Evolutionary conservation across 306 rosid species (phyloP).

Genomic region (Trichosanthes cucumerina): DNA sequence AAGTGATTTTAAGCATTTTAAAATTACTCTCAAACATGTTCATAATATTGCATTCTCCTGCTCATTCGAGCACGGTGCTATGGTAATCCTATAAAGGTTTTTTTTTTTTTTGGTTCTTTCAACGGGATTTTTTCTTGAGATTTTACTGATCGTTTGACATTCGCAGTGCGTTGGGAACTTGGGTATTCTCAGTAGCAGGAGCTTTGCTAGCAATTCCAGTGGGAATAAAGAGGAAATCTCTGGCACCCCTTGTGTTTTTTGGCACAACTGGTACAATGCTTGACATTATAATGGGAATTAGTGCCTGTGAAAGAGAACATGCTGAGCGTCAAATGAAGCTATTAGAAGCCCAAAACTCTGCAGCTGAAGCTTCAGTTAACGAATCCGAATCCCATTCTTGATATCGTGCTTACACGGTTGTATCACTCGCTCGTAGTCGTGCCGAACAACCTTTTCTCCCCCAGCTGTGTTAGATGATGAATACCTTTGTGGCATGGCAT

Average conservation of each 20-base stretch:
- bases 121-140: background rate
- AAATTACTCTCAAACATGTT: no score
- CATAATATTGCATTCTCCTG: background rate
- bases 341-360: conserved; percentile 52
- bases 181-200: conserved; percentile 94
- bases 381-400: conserved; percentile 36
- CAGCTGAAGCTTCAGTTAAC: conserved; percentile 23
- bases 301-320: conserved; percentile 77
- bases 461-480: background rate
- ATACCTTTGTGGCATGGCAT: background rate
- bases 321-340: conserved; percentile 83
- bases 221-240: conserved; percentile 80
- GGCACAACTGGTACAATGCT: conserved; percentile 96
- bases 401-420: background rate
- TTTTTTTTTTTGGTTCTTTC: background rate
- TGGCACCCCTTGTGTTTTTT: conserved; percentile 87
- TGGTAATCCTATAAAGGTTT: background rate
- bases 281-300: conserved; percentile 80
- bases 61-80: background rate
- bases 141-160: background rate
- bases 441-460: background rate
- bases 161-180: conserved; percentile 79
- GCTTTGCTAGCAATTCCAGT: conserved; percentile 92
- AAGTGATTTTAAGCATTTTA: no score
- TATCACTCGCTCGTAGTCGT: background rate